Conservation (phyloP, 148 eudicot species). For the Fagopyrum homotropicum region DNA sequence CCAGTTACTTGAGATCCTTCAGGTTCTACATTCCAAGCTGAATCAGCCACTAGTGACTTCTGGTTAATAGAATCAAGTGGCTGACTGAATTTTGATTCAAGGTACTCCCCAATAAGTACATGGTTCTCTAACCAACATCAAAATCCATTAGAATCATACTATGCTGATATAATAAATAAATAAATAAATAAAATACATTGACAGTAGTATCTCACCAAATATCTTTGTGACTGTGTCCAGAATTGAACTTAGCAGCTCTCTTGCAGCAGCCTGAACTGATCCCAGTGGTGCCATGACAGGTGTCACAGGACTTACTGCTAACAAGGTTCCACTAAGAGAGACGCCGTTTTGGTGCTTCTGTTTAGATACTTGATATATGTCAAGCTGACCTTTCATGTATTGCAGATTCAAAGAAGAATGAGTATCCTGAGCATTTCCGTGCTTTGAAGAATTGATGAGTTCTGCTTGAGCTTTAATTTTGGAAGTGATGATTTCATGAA, state of each 20-base stretch:
- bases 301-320: conserved; percentile 90
- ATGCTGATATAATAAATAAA: background rate
- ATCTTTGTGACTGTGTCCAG: conserved; percentile 66
- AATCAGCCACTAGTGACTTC: conserved; percentile 59
- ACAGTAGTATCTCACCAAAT: conserved; percentile 60
- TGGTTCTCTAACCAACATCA: conserved; percentile 67
- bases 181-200: conserved; percentile 10
- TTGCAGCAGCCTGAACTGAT: conserved; percentile 86
- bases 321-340: conserved; percentile 53
- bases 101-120: conserved; percentile 90
- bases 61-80: conserved; percentile 74
- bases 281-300: conserved; percentile 95
- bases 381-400: conserved; percentile 74
- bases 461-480: conserved; percentile 80
- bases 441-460: conserved; percentile 44
- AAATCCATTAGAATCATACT: conserved; percentile 10
- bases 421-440: conserved; percentile 48
- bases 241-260: conserved; percentile 76
- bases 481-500: conserved; percentile 75
- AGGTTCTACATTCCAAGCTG: conserved; percentile 69
- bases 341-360: conserved; percentile 71
- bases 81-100: conserved; percentile 76
- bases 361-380: conserved; percentile 57
- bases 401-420: conserved; percentile 49
- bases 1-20: conserved; percentile 77